Percentiles rank a stretch among this genome's conserved stretches.
Evolutionary conservation across 2,329 filamentous ascomycete species (phyloP).

Genomic region (Cladosporium oxysporum): DNA sequence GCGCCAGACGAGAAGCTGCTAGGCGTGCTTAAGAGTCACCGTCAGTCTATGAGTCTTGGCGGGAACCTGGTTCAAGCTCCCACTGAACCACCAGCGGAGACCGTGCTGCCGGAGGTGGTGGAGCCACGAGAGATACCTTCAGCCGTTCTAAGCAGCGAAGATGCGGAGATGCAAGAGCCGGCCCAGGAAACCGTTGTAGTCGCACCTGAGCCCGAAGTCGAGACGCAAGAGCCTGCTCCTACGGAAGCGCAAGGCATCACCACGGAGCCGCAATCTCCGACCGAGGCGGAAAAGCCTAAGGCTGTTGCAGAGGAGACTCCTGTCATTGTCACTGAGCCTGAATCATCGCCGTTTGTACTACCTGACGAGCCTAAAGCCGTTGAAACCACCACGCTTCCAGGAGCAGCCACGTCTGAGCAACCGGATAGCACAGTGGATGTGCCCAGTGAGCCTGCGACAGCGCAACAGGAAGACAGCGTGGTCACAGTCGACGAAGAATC

Average conservation of each 20-base stretch:
- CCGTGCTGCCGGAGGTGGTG: neutral
- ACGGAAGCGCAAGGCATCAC: neutral
- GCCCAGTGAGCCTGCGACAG: neutral
- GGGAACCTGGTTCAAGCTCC: neutral
- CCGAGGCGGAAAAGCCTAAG: neutral
- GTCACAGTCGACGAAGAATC: neutral
- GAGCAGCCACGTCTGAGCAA: neutral
- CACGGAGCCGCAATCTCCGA: neutral
- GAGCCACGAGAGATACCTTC: neutral
- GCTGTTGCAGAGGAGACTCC: neutral
- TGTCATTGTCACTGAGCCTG: neutral
- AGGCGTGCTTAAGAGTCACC: conserved; percentile 17
- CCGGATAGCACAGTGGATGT: neutral
- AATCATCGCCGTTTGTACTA: too few species aligned
- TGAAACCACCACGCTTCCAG: neutral
- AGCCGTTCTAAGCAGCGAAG: conserved; percentile 22
- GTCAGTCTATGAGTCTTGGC: conserved; percentile 20
- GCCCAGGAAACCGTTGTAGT: neutral
- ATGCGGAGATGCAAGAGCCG: conserved; percentile 13
- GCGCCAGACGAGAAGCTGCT: conserved; percentile 18
- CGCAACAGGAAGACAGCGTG: neutral
- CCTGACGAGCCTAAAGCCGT: neutral
- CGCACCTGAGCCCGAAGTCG: neutral
- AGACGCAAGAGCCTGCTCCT: neutral
- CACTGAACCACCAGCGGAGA: neutral